phyloP scores from a whole-genome alignment of 176 grass and related monocot species.

The Hyparrhenia diplandra region DNA sequence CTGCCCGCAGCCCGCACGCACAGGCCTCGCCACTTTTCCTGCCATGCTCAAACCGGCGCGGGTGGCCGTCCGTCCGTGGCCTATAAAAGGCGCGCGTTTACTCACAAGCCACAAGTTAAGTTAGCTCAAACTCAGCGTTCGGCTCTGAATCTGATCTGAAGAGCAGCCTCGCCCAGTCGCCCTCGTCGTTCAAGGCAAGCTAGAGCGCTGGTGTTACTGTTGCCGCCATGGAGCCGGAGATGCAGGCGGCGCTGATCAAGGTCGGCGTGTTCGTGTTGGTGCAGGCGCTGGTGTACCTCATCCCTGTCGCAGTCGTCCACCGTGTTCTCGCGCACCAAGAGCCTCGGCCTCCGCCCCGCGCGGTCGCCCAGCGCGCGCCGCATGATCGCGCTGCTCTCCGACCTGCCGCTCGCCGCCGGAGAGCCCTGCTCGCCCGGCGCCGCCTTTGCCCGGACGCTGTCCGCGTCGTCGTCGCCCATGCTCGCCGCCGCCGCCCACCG shows the following conservation, averaged over 20 bases:
- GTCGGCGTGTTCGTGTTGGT: slow-evolving; percentile 58
- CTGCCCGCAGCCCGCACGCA: too few species aligned
- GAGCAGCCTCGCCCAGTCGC: too few species aligned
- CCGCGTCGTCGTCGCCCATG: neutral
- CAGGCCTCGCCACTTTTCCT: too few species aligned
- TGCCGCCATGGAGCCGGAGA: neutral
- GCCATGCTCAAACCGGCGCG: too few species aligned
- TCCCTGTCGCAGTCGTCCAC: slow-evolving; percentile 52
- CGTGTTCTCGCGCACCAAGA: slow-evolving; percentile 54
- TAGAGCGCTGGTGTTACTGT: too few species aligned
- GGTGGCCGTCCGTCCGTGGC: too few species aligned
- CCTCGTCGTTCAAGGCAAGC: too few species aligned
- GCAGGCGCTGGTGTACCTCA: slow-evolving; percentile 72
- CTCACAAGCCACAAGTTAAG: too few species aligned
- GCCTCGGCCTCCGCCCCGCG: slow-evolving; percentile 15
- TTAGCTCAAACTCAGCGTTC: too few species aligned
- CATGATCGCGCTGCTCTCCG: slow-evolving; percentile 44
- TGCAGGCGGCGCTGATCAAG: slow-evolving; percentile 47
- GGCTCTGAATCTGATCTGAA: too few species aligned
- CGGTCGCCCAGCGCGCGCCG: slow-evolving; percentile 28
- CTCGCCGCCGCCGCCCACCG: neutral
- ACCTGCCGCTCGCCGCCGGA: slow-evolving; percentile 27
- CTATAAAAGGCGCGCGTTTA: too few species aligned
- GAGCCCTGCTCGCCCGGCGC: slow-evolving; percentile 42
- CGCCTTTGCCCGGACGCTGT: neutral